Evolutionary conservation across 768 basidiomycete species (phyloP), one percentile per base, ranked within the genome.

Genomic region (Mycena polygramma): DNA sequence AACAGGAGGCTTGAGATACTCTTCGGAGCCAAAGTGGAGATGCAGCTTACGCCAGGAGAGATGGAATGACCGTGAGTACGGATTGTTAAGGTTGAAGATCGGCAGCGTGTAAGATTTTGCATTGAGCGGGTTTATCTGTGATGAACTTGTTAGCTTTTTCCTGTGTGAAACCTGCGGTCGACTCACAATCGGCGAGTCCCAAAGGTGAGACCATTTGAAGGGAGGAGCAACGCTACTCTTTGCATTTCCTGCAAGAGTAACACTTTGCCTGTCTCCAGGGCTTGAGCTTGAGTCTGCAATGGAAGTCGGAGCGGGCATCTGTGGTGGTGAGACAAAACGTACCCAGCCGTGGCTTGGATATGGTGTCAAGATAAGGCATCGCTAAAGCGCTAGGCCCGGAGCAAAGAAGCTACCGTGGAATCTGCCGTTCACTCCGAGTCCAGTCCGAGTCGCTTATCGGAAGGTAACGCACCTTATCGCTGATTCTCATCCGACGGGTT

Each of bases 41-140:
- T 30, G 30, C 30, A 30, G 30, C 74, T 30, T 63, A 78, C 75
- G 68, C 79, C 79, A 80, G 37, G 78, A 74, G 37, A 90, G 81
- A 76, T 89, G 88, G 57, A 89, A 88, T 48, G 84, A 83, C 68
- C 83, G 77, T 4, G 85, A 77, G 72, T 90, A 87, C 4, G 83
- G 85, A 63, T 82, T 84, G 37, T 76, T 68, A 24, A 90, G 77
- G 60, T 85, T 85, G 71, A 90, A 77, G 41, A 90, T 77, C 0
- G 89, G 88, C 0, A 90, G 74, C 0, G 87, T 88, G 58, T 83
- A 83, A 60, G 83, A 84, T 72, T 89, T 90, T 36, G 83, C 75
- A 74, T 89, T 90, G 72, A 83, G 72, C 0, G 86, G 86, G 75
- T 68, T 63, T 37, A 68, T 57, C 67, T 68, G 35, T 20, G 8